These are phyloP conservation scores for Panicum hallii DNA, from an alignment of 202 grass and related monocot genomes.

Conservation along the genomic window DNA sequence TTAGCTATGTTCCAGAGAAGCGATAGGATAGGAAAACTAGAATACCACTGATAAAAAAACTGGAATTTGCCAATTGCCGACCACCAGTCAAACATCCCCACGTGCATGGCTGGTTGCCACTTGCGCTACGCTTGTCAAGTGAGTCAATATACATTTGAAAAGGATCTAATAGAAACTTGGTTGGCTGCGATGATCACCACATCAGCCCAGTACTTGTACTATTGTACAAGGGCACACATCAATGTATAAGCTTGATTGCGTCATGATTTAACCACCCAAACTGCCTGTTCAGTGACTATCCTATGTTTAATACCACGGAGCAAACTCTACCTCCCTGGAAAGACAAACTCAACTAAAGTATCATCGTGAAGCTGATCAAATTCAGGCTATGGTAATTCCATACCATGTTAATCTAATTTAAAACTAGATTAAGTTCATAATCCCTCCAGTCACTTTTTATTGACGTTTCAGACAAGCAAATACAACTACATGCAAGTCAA, in stretches of 20 bases:
- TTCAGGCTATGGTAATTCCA: constrained; percentile 15
- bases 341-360: constrained; percentile 27
- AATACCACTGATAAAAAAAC: background rate
- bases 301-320: background rate
- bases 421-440: background rate
- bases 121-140: background rate
- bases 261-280: background rate
- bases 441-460: background rate
- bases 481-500: too few relatives aligned
- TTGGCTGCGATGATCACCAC: background rate
- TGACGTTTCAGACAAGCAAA: background rate
- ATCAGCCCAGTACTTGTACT: background rate
- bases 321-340: constrained; percentile 5
- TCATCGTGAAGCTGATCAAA: background rate
- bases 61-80: background rate
- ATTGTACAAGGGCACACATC: background rate
- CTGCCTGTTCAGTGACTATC: background rate
- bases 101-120: background rate
- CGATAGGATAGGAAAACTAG: background rate
- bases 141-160: background rate
- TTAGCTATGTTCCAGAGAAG: constrained; percentile 7
- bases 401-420: background rate
- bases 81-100: background rate
- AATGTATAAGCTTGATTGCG: background rate
- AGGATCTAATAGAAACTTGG: background rate